A percentile compares a stretch with the other conserved stretches of the same genome.
These are phyloP conservation scores for Mallotus japonicus DNA, from an alignment of 441 rosid species.

Conservation along the genomic window DNA sequence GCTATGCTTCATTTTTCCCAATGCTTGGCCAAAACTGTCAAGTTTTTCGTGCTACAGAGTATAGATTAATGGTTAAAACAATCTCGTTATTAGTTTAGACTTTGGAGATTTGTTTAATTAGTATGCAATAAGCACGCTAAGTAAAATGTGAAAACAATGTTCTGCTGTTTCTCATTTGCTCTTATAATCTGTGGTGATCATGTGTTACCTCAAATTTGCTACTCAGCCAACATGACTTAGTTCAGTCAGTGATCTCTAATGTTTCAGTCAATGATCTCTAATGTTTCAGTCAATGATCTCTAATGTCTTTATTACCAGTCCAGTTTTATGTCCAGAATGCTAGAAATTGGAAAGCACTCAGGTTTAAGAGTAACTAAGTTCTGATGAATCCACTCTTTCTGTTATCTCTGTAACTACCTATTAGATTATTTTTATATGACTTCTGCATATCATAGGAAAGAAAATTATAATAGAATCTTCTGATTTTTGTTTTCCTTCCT, in stretches of 20 bases:
- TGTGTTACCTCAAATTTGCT: too few species aligned
- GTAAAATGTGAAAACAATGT: background rate
- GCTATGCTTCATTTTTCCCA: background rate
- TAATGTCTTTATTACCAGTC: background rate
- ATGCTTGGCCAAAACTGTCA: background rate
- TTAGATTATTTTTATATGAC: background rate
- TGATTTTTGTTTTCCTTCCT: background rate
- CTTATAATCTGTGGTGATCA: background rate
- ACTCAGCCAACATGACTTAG: background rate
- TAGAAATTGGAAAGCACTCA: slow-evolving; percentile 2
- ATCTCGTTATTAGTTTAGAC: background rate
- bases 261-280: background rate
- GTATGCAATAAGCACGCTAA: background rate
- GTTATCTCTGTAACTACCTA: background rate
- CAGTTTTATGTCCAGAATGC: background rate
- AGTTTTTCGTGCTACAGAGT: background rate
- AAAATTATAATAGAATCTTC: background rate
- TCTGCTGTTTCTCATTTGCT: background rate
- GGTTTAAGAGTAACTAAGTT: background rate
- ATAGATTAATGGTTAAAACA: background rate
- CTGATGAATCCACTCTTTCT: background rate
- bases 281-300: background rate
- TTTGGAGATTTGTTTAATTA: background rate
- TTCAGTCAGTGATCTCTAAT: background rate
- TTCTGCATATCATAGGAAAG: background rate